Percentiles rank a stretch among this genome's conserved stretches.
Evolutionary conservation across 495 filamentous ascomycete genomes (phyloP).

Genomic region (Glonium stellatum): DNA sequence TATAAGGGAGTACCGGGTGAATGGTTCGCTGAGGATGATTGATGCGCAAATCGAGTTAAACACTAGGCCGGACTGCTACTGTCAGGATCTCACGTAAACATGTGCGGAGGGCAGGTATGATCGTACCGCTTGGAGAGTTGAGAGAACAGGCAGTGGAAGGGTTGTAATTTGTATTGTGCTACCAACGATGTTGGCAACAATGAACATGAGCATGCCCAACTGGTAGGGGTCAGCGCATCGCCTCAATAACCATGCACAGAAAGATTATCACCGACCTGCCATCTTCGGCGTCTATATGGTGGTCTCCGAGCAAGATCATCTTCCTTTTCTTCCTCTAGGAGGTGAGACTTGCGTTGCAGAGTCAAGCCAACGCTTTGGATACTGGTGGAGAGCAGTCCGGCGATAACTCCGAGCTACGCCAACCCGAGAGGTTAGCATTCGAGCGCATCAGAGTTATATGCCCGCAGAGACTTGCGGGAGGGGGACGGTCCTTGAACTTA

Average conservation of each 20-base stretch:
- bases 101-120: neutral
- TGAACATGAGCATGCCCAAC: conserved; percentile 94
- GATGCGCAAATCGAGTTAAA: conserved; percentile 98
- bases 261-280: conserved; percentile 57
- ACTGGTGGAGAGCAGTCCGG: conserved; percentile 86
- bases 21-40: conserved; percentile 86
- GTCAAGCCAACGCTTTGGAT: conserved; percentile 93
- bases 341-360: conserved; percentile 96
- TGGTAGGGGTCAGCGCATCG: conserved; percentile 26
- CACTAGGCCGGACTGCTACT: conserved; percentile 67
- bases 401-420: conserved; percentile 75
- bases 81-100: conserved; percentile 3
- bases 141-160: conserved; percentile 87
- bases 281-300: conserved; percentile 82
- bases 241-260: neutral
- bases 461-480: too few species aligned
- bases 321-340: conserved; percentile 90
- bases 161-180: conserved; percentile 98
- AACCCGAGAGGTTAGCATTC: neutral
- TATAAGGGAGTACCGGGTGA: conserved; percentile 81
- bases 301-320: conserved; percentile 73
- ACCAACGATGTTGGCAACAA: conserved; percentile 86
- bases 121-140: conserved; percentile 80
- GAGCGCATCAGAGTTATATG: neutral
- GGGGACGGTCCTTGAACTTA: conserved; percentile 39